These are phyloP conservation scores for Cymbidium sinense DNA, from an alignment of 106 monocot genomes.

Conservation along the genomic window DNA sequence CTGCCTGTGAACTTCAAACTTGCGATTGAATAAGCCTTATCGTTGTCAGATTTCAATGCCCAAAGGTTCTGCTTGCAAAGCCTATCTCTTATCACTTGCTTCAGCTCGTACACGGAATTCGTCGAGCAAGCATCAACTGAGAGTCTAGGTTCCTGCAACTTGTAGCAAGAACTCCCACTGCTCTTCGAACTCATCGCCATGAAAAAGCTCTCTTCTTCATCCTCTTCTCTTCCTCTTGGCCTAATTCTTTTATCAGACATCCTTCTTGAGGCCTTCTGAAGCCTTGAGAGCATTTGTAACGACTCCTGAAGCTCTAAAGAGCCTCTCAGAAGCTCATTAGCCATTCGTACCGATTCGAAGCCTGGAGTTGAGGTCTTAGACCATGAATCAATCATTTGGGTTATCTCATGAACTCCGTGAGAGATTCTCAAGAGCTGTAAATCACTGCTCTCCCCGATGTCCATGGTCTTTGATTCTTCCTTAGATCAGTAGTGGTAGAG, in stretches of 20 bases:
- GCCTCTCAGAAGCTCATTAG: constrained; percentile 33
- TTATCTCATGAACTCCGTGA: constrained; percentile 21
- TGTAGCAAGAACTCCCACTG: background rate
- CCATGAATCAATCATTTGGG: constrained; percentile 24
- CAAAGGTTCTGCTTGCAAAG: background rate
- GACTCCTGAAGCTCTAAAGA: constrained; percentile 58
- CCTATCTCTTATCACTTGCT: background rate
- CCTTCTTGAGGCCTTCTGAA: constrained; percentile 24
- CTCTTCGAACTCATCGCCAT: background rate
- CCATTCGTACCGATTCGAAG: constrained; percentile 16
- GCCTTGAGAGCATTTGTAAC: constrained; percentile 37
- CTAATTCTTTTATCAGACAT: background rate
- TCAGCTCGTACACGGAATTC: background rate
- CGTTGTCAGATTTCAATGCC: background rate
- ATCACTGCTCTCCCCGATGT: constrained; percentile 14
- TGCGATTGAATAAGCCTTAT: background rate
- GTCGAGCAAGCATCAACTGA: constrained; percentile 15
- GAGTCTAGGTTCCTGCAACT: constrained; percentile 1
- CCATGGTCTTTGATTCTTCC: constrained; percentile 12
- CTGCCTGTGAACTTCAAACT: background rate
- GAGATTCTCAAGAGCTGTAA: constrained; percentile 28
- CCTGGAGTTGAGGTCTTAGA: constrained; percentile 15
- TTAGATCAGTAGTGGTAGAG: too few species aligned
- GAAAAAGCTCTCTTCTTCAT: background rate
- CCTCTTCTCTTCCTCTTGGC: background rate